Base-by-base conservation (phyloP, 495 filamentous ascomycete species). In the Darksidea phi region DNA sequence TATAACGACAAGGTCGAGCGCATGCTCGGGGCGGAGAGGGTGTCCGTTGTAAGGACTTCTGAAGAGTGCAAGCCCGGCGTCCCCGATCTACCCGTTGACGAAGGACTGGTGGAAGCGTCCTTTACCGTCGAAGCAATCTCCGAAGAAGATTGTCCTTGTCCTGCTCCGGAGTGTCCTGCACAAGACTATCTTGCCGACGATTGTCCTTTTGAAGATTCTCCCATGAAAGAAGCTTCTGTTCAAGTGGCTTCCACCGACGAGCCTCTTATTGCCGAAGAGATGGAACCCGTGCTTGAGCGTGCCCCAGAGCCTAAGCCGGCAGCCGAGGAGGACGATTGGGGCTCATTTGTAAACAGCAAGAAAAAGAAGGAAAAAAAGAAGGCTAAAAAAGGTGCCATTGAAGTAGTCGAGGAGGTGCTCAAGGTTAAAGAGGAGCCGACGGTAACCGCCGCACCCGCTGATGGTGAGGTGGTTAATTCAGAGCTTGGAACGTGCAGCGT, bases 21-120 rank as follows among this genome's bases (percentile, higher is more conserved):
- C 54, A 58, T 48, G 28, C 25, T 48, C 42, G 48, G 48, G 18
- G 17, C 8, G 32, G 48, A 32, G 18, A 48, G 18, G 24, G 18
- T 4, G 45, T 48, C 45, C 18, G 11, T 48, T 18, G 13, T 4
- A 11, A 48, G 18, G 24, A 11, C 4, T 66, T 68, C 53, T 68
- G 57, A 48, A 18, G 46, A 48, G 20, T 48, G 12, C 25, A 12
- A 20, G 10, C 21, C 46, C 46, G 21, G 1, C 46, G 46, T 18
- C 46, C 46, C 20, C 20, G 46, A 48, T 18, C 23, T 18, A 24
- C 46, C 21, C 46, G 46, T 48, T 18, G 46, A 48, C 20, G 46
- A 18, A 48, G 46, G 10, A 4, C 46, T 5, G 46, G n/a, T 18
- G 15, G 2, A 48, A 48, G 46, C 23, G 1, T 48, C 5, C 46